These are phyloP conservation scores for Pelargonium myrrhifolium DNA, from an alignment of 441 rosid species.

Conservation along the genomic window DNA sequence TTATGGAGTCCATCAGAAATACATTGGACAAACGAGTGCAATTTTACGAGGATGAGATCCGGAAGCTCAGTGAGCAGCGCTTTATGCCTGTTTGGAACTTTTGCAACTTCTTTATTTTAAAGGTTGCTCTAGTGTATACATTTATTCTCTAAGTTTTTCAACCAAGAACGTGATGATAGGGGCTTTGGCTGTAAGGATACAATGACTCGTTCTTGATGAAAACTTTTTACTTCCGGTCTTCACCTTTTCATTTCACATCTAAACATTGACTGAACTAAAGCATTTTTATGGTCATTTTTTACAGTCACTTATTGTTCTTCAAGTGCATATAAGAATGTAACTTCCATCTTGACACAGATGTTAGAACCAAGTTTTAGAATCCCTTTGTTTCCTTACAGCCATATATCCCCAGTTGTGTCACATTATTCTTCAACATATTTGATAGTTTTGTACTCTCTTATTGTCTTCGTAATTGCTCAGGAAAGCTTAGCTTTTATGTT, in stretches of 20 bases:
- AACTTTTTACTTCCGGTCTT: not conserved
- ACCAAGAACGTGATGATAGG: slow-evolving; percentile 15
- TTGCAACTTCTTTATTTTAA: slow-evolving; percentile 92
- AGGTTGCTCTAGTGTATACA: slow-evolving; percentile 43
- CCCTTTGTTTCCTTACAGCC: slow-evolving; percentile 17
- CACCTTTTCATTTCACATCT: slow-evolving; percentile 10
- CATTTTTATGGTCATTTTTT: slow-evolving; percentile 8
- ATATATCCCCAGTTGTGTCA: slow-evolving; percentile 11
- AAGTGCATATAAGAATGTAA: not conserved
- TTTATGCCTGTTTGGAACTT: slow-evolving; percentile 97
- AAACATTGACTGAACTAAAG: slow-evolving; percentile 12
- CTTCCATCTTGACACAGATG: slow-evolving; percentile 12
- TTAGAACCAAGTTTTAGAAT: slow-evolving; percentile 14
- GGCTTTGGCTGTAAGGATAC: slow-evolving; percentile 18
- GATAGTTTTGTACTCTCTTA: slow-evolving; percentile 11
- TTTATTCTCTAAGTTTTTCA: slow-evolving; percentile 17
- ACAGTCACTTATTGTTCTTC: slow-evolving; percentile 4
- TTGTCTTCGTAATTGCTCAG: slow-evolving; percentile 37
- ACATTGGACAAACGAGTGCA: slow-evolving; percentile 85
- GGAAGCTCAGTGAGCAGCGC: slow-evolving; percentile 93
- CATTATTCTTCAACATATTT: slow-evolving; percentile 14
- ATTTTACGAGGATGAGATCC: slow-evolving; percentile 95
- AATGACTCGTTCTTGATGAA: slow-evolving; percentile 11
- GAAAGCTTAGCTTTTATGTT: slow-evolving; percentile 99
- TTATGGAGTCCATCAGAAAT: slow-evolving; percentile 76